A percentile compares a stretch with the other conserved stretches of the same genome.
Conservation (phyloP, 2,329 filamentous ascomycete genomes). For the Ceratocystis cubensis region DNA sequence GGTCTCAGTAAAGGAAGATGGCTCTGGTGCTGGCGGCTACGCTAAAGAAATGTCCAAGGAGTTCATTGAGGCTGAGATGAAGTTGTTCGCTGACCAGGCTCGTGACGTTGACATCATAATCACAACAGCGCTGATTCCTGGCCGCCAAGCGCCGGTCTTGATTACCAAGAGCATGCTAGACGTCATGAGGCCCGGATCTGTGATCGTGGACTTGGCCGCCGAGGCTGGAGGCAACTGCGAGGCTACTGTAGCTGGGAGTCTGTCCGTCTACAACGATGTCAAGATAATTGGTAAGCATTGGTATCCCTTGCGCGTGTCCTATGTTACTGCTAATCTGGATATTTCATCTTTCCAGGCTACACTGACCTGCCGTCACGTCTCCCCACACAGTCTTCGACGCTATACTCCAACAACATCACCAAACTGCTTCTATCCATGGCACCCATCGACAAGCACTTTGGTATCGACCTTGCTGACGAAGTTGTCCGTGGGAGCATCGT, state of each 20-base stretch:
- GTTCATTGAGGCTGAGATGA: constrained; percentile 88
- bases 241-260: constrained; percentile 60
- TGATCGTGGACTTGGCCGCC: constrained; percentile 76
- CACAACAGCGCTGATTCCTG: constrained; percentile 83
- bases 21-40: constrained; percentile 72
- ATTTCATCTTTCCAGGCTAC: constrained; percentile 42
- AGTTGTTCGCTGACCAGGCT: constrained; percentile 76
- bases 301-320: constrained; percentile 7
- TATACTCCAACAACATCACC: constrained; percentile 90
- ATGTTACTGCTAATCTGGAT: not conserved
- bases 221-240: constrained; percentile 85
- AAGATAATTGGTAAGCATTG: constrained; percentile 59
- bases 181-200: constrained; percentile 80
- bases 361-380: constrained; percentile 78
- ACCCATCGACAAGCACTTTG: constrained; percentile 65
- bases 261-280: constrained; percentile 61
- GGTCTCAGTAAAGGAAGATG: constrained; percentile 73
- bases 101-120: constrained; percentile 85
- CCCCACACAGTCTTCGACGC: constrained; percentile 75
- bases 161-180: constrained; percentile 70
- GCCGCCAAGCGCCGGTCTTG: constrained; percentile 67
- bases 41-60: constrained; percentile 91
- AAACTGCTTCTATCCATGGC: constrained; percentile 76
- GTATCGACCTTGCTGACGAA: constrained; percentile 69
- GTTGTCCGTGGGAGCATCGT: constrained; percentile 78